A percentile compares a stretch with the other conserved stretches of the same genome.
Conservation (phyloP, 2,329 filamentous ascomycete species). For the Chlorencoelia australis region DNA sequence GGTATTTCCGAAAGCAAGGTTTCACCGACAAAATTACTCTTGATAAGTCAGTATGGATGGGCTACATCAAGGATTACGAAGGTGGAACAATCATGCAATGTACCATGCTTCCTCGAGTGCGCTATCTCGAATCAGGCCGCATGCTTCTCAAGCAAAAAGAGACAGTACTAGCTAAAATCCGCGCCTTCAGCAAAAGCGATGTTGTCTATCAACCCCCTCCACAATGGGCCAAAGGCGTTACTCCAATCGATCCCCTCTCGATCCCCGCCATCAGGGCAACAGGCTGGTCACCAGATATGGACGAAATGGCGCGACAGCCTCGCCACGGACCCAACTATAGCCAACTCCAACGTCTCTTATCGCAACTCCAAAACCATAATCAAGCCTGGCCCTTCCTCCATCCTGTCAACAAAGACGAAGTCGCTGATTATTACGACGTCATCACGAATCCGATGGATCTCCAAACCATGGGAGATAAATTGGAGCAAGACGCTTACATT, state of each 20-base stretch:
- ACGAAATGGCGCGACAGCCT: slow-evolving; percentile 87
- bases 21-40: slow-evolving; percentile 98
- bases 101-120: slow-evolving; percentile 87
- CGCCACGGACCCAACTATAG: slow-evolving; percentile 96
- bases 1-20: slow-evolving; percentile 98
- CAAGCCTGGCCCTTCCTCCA: slow-evolving; percentile 91
- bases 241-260: slow-evolving; percentile 71
- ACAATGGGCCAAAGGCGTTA: slow-evolving; percentile 69
- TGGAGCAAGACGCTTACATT: slow-evolving; percentile 85
- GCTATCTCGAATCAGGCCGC: slow-evolving; percentile 84
- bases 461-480: slow-evolving; percentile 88
- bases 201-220: slow-evolving; percentile 76
- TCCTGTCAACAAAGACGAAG: slow-evolving; percentile 90
- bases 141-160: slow-evolving; percentile 98
- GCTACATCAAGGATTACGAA: slow-evolving; percentile 99
- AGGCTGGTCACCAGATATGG: slow-evolving; percentile 96
- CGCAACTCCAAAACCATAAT: slow-evolving; percentile 88
- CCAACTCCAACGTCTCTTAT: slow-evolving; percentile 82
- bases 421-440: slow-evolving; percentile 97
- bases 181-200: slow-evolving; percentile 81
- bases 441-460: slow-evolving; percentile 98
- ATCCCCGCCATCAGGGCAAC: slow-evolving; percentile 85
- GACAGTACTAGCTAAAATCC: slow-evolving; percentile 87
- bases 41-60: slow-evolving; percentile 89
- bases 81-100: slow-evolving; percentile 99